These are phyloP conservation scores for Corniculantispora saksenae DNA, from an alignment of 2,329 filamentous ascomycete genomes.

Conservation along the genomic window DNA sequence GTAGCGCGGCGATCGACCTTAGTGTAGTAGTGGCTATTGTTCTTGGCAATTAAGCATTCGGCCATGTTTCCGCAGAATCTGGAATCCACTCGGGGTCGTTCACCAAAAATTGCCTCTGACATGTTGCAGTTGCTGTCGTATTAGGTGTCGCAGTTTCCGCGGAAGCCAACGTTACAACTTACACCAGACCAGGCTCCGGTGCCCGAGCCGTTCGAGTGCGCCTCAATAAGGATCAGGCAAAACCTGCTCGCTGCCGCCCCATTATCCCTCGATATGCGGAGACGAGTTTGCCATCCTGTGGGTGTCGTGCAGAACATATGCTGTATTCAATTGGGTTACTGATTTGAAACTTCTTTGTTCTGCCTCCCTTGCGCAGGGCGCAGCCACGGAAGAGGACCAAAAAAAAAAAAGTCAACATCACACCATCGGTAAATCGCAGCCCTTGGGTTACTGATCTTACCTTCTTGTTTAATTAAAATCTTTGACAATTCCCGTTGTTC, in stretches of 20 bases:
- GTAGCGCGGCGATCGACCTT: not conserved
- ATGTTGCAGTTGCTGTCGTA: too few relatives aligned
- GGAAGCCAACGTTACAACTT: not conserved
- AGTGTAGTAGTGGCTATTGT: not conserved
- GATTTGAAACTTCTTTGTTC: not conserved
- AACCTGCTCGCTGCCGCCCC: not conserved
- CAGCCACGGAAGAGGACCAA: not conserved
- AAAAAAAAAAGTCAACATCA: not conserved
- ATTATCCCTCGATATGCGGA: not conserved
- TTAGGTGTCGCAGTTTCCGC: not conserved
- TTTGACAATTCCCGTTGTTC: not conserved
- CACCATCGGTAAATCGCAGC: not conserved
- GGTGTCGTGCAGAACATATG: not conserved
- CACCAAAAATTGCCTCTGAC: too few relatives aligned
- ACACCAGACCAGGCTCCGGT: not conserved
- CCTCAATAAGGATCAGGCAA: not conserved
- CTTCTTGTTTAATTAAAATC: not conserved
- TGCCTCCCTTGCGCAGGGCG: constrained; percentile 10
- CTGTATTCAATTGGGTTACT: not conserved
- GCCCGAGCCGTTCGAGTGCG: not conserved
- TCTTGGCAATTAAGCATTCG: not conserved
- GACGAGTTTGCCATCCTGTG: not conserved
- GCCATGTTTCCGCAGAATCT: not conserved
- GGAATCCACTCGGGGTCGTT: too few relatives aligned
- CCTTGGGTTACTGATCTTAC: constrained; percentile 2